A percentile compares a stretch with the other conserved stretches of the same genome.
Conservation (phyloP, 805 yeast species). For the Candida pseudoglaebosa region DNA sequence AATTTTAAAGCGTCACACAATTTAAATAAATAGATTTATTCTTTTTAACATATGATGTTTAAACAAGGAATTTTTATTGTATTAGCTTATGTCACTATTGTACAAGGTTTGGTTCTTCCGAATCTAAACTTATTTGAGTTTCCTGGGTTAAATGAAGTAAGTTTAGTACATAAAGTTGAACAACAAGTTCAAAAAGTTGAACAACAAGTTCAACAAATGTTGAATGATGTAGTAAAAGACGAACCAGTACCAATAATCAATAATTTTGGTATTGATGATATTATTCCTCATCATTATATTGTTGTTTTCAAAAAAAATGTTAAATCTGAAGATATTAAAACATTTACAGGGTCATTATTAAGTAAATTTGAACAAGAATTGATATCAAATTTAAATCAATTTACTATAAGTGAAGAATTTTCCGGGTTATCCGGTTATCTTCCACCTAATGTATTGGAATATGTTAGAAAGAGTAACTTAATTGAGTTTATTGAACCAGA, state of each 20-base stretch:
- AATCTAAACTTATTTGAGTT: conserved; percentile 1
- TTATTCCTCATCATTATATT: conserved; percentile 73
- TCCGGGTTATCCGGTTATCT: conserved; percentile 83
- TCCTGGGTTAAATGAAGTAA: neutral
- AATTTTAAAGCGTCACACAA: neutral
- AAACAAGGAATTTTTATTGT: neutral
- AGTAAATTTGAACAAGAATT: conserved; percentile 37
- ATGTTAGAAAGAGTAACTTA: conserved; percentile 11
- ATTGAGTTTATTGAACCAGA: conserved; percentile 40
- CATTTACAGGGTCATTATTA: conserved; percentile 57
- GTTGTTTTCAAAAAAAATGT: conserved; percentile 70
- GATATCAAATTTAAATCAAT: conserved; percentile 38
- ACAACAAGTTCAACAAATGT: conserved; percentile 1
- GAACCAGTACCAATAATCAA: conserved; percentile 1
- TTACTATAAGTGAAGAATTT: conserved; percentile 51
- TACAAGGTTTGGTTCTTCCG: conserved; percentile 4
- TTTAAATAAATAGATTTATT: neutral
- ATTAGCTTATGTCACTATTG: neutral
- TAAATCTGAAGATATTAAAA: conserved; percentile 40
- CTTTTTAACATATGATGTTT: neutral
- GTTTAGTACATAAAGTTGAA: too few species aligned
- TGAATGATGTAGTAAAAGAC: neutral
- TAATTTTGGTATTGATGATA: neutral
- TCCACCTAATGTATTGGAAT: conserved; percentile 15
- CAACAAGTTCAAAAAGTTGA: conserved; percentile 4